Evolutionary conservation across 1,284 basidiomycete species (phyloP).

Genomic region (Athelia psychrophila): DNA sequence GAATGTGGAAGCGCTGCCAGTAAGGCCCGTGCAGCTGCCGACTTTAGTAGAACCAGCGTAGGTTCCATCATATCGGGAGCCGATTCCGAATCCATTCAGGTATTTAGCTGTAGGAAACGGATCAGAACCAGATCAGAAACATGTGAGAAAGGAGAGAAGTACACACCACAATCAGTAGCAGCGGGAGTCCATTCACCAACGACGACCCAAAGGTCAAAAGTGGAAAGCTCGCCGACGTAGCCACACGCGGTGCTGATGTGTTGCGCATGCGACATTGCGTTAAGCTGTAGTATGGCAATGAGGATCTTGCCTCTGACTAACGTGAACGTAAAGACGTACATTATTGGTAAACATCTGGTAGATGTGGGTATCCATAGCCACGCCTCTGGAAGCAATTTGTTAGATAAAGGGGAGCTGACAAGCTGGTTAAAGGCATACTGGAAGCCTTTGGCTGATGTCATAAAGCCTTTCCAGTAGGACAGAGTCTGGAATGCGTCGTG

Average conservation of each 20-base stretch:
- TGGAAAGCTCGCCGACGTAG: constrained; percentile 41
- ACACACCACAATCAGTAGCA: constrained; percentile 83
- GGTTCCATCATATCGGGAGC: constrained; percentile 81
- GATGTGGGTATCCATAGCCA: constrained; percentile 82
- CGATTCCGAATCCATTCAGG: constrained; percentile 52
- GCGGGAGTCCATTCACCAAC: constrained; percentile 89
- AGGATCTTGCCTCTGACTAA: not conserved
- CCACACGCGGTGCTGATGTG: constrained; percentile 70
- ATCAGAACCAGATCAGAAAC: constrained; percentile 18
- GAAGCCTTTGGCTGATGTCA: constrained; percentile 48
- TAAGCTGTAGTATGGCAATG: constrained; percentile 36
- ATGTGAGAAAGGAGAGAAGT: constrained; percentile 50
- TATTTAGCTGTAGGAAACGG: constrained; percentile 12
- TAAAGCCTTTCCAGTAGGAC: constrained; percentile 71
- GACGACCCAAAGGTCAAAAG: constrained; percentile 68
- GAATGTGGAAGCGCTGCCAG: constrained; percentile 73
- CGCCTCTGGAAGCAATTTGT: constrained; percentile 33
- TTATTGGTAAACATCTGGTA: constrained; percentile 77
- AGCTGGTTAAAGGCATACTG: constrained; percentile 15
- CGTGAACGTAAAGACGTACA: constrained; percentile 31
- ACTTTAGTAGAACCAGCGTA: constrained; percentile 63
- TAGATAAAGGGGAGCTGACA: no score
- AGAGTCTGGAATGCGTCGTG: constrained; percentile 87
- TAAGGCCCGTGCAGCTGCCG: constrained; percentile 72
- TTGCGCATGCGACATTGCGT: constrained; percentile 47